phyloP scores from a whole-genome alignment of 2,329 filamentous ascomycete genomes.

The Ceratocystis colombiana region DNA sequence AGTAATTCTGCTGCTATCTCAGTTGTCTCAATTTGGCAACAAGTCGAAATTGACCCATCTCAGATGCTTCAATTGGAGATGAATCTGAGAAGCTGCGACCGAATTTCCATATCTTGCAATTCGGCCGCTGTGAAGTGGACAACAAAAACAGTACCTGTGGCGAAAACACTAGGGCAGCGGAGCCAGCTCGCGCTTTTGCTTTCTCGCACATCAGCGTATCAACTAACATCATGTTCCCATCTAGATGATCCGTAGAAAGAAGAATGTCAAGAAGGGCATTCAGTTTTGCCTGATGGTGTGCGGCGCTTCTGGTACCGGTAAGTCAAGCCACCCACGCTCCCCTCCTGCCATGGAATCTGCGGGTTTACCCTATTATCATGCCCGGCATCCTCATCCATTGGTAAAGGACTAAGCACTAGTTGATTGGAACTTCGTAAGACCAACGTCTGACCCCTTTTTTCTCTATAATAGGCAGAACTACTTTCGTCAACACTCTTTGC shows the following conservation, averaged over 20 bases:
- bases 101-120: background rate
- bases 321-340: slow-evolving; percentile 31
- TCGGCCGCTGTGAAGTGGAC: background rate
- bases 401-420: too few species aligned
- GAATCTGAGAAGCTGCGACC: too few species aligned
- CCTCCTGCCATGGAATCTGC: slow-evolving; percentile 19
- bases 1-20: background rate
- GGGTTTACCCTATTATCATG: background rate
- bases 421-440: background rate
- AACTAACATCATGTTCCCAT: slow-evolving; percentile 29
- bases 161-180: slow-evolving; percentile 13
- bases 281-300: slow-evolving; percentile 99
- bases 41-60: background rate
- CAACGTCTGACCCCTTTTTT: slow-evolving; percentile 22
- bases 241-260: slow-evolving; percentile 98
- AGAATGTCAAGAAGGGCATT: slow-evolving; percentile 99
- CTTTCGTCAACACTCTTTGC: slow-evolving; percentile 98
- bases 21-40: background rate
- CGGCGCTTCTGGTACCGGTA: slow-evolving; percentile 96
- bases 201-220: slow-evolving; percentile 21
- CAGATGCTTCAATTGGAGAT: background rate
- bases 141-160: background rate
- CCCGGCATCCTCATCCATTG: too few species aligned
- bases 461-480: slow-evolving; percentile 65
- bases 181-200: slow-evolving; percentile 16